phyloP scores from a whole-genome alignment of 2,329 filamentous ascomycete species.

The Pseudopyricularia javanii region DNA sequence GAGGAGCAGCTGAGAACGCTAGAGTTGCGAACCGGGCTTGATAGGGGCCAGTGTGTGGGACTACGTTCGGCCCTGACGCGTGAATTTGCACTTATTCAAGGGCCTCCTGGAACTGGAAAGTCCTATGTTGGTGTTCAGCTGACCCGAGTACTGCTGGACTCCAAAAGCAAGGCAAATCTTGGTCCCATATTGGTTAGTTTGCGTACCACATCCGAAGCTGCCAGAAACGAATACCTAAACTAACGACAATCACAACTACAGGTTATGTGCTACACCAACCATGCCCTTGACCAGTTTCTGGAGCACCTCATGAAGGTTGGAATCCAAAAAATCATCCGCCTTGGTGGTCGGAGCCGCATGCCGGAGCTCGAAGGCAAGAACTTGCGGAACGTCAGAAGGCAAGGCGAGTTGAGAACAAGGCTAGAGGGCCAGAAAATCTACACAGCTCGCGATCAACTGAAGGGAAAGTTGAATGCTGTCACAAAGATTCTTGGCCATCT shows the following conservation, averaged over 20 bases:
- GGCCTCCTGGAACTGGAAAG: conserved; percentile 61
- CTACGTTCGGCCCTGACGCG: conserved; percentile 39
- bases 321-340: conserved; percentile 41
- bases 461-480: neutral
- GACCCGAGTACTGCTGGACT: conserved; percentile 39
- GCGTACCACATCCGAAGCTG: neutral
- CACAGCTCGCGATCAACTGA: neutral
- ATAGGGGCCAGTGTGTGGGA: conserved; percentile 36
- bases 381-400: neutral
- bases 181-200: conserved; percentile 28
- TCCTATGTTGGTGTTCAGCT: conserved; percentile 46
- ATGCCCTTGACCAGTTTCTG: conserved; percentile 43
- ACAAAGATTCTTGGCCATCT: neutral
- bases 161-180: conserved; percentile 22
- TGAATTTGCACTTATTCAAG: conserved; percentile 51
- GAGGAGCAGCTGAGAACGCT: conserved; percentile 11
- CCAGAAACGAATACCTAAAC: neutral
- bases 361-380: conserved; percentile 4
- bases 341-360: conserved; percentile 26
- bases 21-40: conserved; percentile 29
- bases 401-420: neutral
- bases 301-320: conserved; percentile 41
- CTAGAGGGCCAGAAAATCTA: neutral
- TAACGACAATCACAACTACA: neutral
- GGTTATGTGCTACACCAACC: conserved; percentile 38